phyloP scores from a whole-genome alignment of 129 eudicot species.

The Arctium minus region DNA sequence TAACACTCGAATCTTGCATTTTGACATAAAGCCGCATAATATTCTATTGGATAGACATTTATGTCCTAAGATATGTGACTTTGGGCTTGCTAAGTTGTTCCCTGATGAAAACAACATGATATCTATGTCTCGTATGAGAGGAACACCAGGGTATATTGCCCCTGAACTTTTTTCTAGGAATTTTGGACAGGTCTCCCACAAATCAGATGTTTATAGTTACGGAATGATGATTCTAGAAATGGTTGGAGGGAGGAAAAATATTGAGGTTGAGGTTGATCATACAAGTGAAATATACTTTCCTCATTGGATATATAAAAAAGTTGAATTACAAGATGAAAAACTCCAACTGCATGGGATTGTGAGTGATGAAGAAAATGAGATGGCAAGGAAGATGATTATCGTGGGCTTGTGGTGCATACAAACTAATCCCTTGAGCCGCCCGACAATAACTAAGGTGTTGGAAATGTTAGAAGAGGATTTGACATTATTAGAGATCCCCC shows the following conservation, averaged over 20 bases:
- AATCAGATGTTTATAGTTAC: slow-evolving; percentile 45
- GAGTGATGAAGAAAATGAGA: slow-evolving; percentile 16
- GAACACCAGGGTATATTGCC: slow-evolving; percentile 46
- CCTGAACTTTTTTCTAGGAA: slow-evolving; percentile 40
- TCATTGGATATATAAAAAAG: slow-evolving; percentile 35
- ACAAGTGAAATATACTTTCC: slow-evolving; percentile 49
- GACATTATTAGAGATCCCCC: slow-evolving; percentile 33
- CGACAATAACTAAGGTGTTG: slow-evolving; percentile 35
- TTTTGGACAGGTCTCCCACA: slow-evolving; percentile 39
- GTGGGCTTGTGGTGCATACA: slow-evolving; percentile 59
- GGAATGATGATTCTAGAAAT: slow-evolving; percentile 42
- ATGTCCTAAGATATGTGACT: slow-evolving; percentile 43
- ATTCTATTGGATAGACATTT: slow-evolving; percentile 41
- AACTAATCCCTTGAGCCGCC: slow-evolving; percentile 36
- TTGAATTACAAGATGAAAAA: slow-evolving; percentile 23
- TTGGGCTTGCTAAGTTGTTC: slow-evolving; percentile 48
- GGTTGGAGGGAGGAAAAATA: slow-evolving; percentile 29
- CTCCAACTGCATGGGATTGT: slow-evolving; percentile 7
- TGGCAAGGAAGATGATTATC: slow-evolving; percentile 38
- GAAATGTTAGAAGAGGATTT: slow-evolving; percentile 51
- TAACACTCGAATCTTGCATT: slow-evolving; percentile 39
- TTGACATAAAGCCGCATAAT: slow-evolving; percentile 53
- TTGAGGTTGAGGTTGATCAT: slow-evolving; percentile 7
- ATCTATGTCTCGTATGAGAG: slow-evolving; percentile 33
- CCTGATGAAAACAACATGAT: slow-evolving; percentile 18